These are phyloP conservation scores for Fusarium sp. DNA, from an alignment of 2,329 filamentous ascomycete species.

Conservation along the genomic window DNA sequence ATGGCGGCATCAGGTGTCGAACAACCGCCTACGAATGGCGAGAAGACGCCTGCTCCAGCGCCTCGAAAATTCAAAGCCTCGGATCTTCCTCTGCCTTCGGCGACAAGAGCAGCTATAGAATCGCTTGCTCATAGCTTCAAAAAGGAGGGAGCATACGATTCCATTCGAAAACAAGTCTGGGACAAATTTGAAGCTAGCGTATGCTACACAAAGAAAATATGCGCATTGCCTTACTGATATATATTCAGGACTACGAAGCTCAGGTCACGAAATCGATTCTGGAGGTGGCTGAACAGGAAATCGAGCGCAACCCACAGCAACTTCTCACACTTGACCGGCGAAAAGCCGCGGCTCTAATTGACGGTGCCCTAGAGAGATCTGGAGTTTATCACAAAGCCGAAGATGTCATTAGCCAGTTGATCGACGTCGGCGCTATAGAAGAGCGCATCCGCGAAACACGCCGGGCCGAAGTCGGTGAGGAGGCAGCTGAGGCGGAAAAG, in stretches of 20 bases:
- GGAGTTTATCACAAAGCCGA: constrained; percentile 80
- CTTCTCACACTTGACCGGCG: constrained; percentile 78
- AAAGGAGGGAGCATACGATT: constrained; percentile 86
- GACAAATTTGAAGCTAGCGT: constrained; percentile 78
- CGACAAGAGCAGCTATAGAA: constrained; percentile 80
- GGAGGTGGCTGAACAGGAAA: constrained; percentile 76
- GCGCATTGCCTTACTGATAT: constrained; percentile 36
- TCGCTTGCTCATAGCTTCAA: constrained; percentile 83
- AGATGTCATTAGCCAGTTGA: constrained; percentile 72
- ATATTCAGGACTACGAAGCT: constrained; percentile 72
- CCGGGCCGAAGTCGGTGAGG: constrained; percentile 74
- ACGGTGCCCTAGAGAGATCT: constrained; percentile 80
- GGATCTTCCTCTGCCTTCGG: constrained; percentile 78
- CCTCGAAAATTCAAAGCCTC: constrained; percentile 74
- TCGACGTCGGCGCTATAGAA: constrained; percentile 76
- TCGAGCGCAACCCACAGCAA: constrained; percentile 77
- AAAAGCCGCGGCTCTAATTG: constrained; percentile 79
- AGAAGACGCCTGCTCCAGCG: constrained; percentile 23
- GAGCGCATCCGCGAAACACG: constrained; percentile 75
- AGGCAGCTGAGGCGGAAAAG: constrained; percentile 73
- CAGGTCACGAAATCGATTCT: constrained; percentile 74
- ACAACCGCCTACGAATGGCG: constrained; percentile 32
- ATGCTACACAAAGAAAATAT: constrained; percentile 32
- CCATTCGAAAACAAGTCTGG: constrained; percentile 80
- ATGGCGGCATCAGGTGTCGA: constrained; percentile 41